Evolutionary conservation across 148 eudicot species (phyloP), one percentile per base, ranked within the genome.

Genomic region (Camellia japonica): DNA sequence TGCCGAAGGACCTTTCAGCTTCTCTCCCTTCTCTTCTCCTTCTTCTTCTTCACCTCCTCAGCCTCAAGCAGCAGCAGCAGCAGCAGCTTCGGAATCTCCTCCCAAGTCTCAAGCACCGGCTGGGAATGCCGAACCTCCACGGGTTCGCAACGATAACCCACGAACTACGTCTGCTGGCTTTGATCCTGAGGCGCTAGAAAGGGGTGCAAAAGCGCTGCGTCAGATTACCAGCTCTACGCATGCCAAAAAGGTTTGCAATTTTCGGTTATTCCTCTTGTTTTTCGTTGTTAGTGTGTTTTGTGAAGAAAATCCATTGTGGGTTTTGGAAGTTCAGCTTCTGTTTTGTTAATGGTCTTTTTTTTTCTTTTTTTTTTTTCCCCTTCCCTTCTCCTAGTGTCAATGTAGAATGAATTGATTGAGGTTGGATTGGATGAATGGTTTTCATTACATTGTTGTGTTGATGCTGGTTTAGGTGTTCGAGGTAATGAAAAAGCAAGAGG

Each of bases 121-220:
- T 15, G 83, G 82, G 38, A 68, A 73, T 65, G 78, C 84, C 8
- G 85, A 82, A 81, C 59, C 80, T 15, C 83, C 82, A 6, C 88
- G 87, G 76, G 90, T 85, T 47, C 85, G 97, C 2, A 96, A 96
- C 78, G 92, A 93, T 68, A 83, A 92, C 51, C 98, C 98, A 8
- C 83, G 98, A 41, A 96, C 97, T 4, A 79, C 94, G 0, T 84
- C 99, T n/a, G 87, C 98, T 43, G 99, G 99, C 7, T 93, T 96
- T 81, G 97, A 93, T 72, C 97, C 98, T 0, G 97, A 90, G 84
- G 92, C 98, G 0, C 85, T 96, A 80, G 97, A 91, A 85, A 80
- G 94, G 62, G 98, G 97, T 72, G 97, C 84, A 1, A 83, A 89
- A 69, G 90, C 89, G 47, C 77, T 96, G 73, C 58, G 62, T 9